phyloP scores from a whole-genome alignment of 306 rosid species.

The Inga oerstediana region DNA sequence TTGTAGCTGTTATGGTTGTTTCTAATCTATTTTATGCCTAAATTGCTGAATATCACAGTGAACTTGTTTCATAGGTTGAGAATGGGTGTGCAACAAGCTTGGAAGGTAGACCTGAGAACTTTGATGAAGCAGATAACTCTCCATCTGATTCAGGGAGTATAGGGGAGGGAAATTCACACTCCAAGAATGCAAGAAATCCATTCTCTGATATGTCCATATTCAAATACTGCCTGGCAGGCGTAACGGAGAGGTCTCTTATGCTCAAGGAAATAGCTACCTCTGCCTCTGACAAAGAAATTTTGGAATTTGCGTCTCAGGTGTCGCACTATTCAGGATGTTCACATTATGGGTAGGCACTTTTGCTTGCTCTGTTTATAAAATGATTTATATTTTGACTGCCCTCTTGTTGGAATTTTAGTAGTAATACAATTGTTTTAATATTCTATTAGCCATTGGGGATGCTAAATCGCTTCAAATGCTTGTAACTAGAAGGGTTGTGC shows the following conservation, averaged over 20 bases:
- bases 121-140: constrained; percentile 57
- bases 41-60: constrained; percentile 22
- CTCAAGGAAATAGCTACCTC: constrained; percentile 82
- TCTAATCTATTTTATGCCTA: constrained; percentile 23
- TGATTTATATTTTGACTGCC: background rate
- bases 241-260: constrained; percentile 78
- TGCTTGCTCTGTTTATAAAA: background rate
- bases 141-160: constrained; percentile 71
- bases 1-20: background rate
- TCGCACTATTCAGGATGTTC: constrained; percentile 87
- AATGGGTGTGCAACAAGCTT: constrained; percentile 50
- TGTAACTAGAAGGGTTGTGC: constrained; percentile 18
- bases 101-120: constrained; percentile 46
- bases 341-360: constrained; percentile 78
- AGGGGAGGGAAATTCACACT: constrained; percentile 56
- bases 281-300: constrained; percentile 65
- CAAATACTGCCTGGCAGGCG: constrained; percentile 80
- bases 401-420: background rate
- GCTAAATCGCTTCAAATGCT: constrained; percentile 21
- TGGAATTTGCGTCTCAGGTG: constrained; percentile 66
- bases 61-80: constrained; percentile 55
- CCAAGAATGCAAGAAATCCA: constrained; percentile 53
- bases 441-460: constrained; percentile 15
- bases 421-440: constrained; percentile 10
- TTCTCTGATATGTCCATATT: constrained; percentile 76